A percentile compares a stretch with the other conserved stretches of the same genome.
Evolutionary conservation across 1,284 basidiomycete genomes (phyloP).

Genomic region (Porodaedalea pini): DNA sequence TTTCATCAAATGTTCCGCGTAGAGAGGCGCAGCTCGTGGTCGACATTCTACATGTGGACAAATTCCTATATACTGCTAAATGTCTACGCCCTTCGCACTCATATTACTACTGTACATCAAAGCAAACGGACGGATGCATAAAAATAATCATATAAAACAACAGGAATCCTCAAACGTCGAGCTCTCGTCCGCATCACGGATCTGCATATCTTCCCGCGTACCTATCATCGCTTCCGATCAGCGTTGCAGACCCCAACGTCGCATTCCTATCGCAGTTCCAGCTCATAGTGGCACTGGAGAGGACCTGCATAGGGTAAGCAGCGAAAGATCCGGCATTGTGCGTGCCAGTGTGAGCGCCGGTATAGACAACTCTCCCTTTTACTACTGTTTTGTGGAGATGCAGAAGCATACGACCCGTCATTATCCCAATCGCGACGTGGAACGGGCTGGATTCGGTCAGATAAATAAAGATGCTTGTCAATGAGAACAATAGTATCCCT

Average conservation of each 20-base stretch:
- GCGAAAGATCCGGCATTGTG: too few relatives aligned
- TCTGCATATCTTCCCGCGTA: neutral
- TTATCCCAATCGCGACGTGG: slow-evolving; percentile 44
- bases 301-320: neutral
- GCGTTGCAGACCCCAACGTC: neutral
- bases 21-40: too few relatives aligned
- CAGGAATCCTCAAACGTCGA: neutral
- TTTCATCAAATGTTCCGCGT: too few relatives aligned
- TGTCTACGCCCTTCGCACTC: too few relatives aligned
- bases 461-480: neutral
- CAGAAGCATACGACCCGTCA: slow-evolving; percentile 43
- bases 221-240: neutral
- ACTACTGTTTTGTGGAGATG: slow-evolving; percentile 35
- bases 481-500: neutral
- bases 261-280: neutral
- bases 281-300: neutral
- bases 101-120: too few relatives aligned
- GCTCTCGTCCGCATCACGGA: neutral
- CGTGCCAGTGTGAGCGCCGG: neutral
- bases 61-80: too few relatives aligned
- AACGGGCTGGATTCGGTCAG: slow-evolving; percentile 36
- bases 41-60: too few relatives aligned
- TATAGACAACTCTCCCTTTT: neutral
- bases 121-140: too few relatives aligned
- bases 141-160: too few relatives aligned